Evolutionary conservation across 345 rosid species (phyloP).

Genomic region (Salix viminalis): DNA sequence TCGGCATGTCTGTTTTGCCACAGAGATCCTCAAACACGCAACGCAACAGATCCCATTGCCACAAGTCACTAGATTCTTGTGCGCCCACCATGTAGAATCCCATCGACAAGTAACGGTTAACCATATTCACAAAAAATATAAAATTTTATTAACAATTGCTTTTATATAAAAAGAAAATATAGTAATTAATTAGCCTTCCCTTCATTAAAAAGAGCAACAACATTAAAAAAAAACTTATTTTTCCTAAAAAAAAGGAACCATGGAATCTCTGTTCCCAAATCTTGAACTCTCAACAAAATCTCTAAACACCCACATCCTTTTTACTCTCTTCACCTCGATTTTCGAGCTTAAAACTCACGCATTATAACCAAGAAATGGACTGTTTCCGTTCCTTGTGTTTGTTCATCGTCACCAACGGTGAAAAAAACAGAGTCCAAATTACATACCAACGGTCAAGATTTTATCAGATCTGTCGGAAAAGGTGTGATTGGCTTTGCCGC

Average conservation of each 20-base stretch:
- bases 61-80: slow-evolving; percentile 43
- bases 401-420: slow-evolving; percentile 1
- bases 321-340: slow-evolving; percentile 22
- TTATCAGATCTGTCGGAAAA: slow-evolving; percentile 33
- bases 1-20: not conserved
- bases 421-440: slow-evolving; percentile 17
- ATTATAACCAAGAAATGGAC: slow-evolving; percentile 20
- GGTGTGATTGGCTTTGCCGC: slow-evolving; percentile 53
- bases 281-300: slow-evolving; percentile 29
- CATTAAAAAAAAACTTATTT: not conserved
- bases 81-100: slow-evolving; percentile 40
- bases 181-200: too few species aligned
- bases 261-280: slow-evolving; percentile 38
- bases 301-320: slow-evolving; percentile 24
- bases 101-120: slow-evolving; percentile 26
- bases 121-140: slow-evolving; percentile 4
- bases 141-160: too few species aligned
- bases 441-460: slow-evolving; percentile 8
- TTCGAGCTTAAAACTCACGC: slow-evolving; percentile 15
- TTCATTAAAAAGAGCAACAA: too few species aligned
- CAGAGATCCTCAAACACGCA: slow-evolving; percentile 21
- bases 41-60: slow-evolving; percentile 41
- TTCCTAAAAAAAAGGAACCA: not conserved
- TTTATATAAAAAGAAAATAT: too few species aligned
- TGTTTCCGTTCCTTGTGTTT: slow-evolving; percentile 19